Conservation (phyloP, 176 grass and related monocot species). For the Calamus simplicifolius region DNA sequence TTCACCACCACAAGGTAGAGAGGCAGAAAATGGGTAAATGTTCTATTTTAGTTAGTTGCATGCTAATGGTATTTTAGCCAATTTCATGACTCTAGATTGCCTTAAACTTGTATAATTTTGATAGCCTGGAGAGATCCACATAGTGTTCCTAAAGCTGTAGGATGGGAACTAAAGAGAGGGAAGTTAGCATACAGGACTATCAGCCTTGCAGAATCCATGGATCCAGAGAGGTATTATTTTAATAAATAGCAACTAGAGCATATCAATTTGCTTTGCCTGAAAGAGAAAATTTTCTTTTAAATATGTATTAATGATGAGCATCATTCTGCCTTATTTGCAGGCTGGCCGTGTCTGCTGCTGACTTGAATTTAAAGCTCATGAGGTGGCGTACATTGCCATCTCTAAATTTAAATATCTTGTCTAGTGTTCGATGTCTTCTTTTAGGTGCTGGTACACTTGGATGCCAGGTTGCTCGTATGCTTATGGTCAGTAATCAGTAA, state of each 20-base stretch:
- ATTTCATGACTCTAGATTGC: not conserved
- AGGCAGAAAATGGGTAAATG: constrained; percentile 1
- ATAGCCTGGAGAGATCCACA: constrained; percentile 51
- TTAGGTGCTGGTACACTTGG: constrained; percentile 84
- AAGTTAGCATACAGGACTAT: constrained; percentile 31
- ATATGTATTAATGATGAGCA: not conserved
- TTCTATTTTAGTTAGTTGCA: not conserved
- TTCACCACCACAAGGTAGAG: constrained; percentile 49
- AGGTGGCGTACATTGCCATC: constrained; percentile 90
- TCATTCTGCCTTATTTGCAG: constrained; percentile 32
- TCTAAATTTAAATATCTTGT: constrained; percentile 51
- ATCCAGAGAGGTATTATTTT: constrained; percentile 47
- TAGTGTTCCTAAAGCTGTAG: constrained; percentile 69
- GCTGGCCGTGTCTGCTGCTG: constrained; percentile 49
- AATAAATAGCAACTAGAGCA: too few relatives aligned
- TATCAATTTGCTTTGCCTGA: too few relatives aligned
- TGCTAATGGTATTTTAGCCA: not conserved
- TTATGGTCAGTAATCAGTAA: constrained; percentile 52
- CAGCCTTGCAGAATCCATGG: constrained; percentile 52
- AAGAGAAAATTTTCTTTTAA: too few relatives aligned
- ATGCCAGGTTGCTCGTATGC: constrained; percentile 89
- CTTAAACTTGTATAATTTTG: constrained; percentile 12
- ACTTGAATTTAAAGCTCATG: constrained; percentile 98
- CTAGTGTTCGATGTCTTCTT: constrained; percentile 45
- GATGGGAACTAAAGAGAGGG: constrained; percentile 68